Conservation (phyloP, 768 basidiomycete species). For the Mycena vitilis region DNA sequence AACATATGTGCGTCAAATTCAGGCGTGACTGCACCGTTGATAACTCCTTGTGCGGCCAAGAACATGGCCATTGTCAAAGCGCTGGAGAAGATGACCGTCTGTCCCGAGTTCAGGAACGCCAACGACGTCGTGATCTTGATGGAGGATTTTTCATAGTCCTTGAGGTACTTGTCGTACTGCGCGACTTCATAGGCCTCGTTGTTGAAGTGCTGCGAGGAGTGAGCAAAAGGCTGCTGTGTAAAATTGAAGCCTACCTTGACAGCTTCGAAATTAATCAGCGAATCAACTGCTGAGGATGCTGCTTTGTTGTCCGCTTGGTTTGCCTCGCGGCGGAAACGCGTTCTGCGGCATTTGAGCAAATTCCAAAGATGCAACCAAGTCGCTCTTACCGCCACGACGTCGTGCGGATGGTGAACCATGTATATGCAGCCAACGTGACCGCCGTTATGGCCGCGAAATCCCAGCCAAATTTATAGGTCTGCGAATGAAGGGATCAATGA, state of each 20-base stretch:
- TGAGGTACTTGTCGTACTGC: conserved; percentile 92
- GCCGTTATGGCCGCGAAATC: conserved; percentile 94
- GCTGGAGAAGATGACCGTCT: conserved; percentile 95
- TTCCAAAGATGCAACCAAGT: conserved; percentile 2
- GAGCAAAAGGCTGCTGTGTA: not conserved
- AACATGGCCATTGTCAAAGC: conserved; percentile 97
- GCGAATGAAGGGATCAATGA: conserved; percentile 8
- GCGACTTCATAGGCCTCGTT: conserved; percentile 93
- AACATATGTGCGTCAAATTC: not conserved
- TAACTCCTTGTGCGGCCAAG: conserved; percentile 92
- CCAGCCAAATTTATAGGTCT: conserved; percentile 99
- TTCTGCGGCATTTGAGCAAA: conserved; percentile 58
- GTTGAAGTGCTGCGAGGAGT: conserved; percentile 84
- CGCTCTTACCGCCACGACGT: conserved; percentile 89
- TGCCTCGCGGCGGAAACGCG: conserved; percentile 92
- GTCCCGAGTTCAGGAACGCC: conserved; percentile 94
- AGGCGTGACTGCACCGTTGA: conserved; percentile 71
- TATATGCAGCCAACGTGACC: conserved; percentile 87
- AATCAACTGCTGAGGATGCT: conserved; percentile 93
- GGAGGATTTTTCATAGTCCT: conserved; percentile 89
- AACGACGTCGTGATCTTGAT: conserved; percentile 96
- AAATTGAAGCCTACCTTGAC: conserved; percentile 77
- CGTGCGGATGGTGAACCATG: conserved; percentile 97
- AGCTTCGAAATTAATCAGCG: conserved; percentile 97
- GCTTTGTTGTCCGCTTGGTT: conserved; percentile 98